phyloP scores from a whole-genome alignment of 371 early-diverging fungal genomes.

The Phascolomyces articulosus region DNA sequence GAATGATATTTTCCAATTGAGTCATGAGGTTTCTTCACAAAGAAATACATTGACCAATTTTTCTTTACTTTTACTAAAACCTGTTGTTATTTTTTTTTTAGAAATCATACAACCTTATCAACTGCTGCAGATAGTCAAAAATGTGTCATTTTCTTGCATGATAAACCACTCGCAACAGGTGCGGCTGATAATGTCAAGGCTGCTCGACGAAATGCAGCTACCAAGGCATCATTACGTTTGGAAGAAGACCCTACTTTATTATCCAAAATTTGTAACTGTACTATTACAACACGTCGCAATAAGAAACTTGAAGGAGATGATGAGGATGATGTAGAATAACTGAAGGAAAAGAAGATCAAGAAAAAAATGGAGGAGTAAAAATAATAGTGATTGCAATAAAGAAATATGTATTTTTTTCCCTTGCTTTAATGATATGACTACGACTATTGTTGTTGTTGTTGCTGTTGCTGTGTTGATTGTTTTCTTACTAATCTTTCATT shows the following conservation, averaged over 20 bases:
- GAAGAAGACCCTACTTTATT: constrained; percentile 42
- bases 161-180: constrained; percentile 41
- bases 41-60: not conserved
- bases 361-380: not conserved
- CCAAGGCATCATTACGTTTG: constrained; percentile 34
- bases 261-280: constrained; percentile 38
- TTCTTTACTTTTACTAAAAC: too few species aligned
- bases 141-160: constrained; percentile 58
- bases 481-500: constrained; percentile 5
- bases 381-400: not conserved
- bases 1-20: not conserved
- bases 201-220: constrained; percentile 56
- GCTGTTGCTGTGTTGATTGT: not conserved
- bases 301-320: not conserved
- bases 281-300: constrained; percentile 5
- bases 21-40: not conserved
- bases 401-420: not conserved
- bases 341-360: too few species aligned
- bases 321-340: constrained; percentile 11
- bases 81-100: constrained; percentile 21
- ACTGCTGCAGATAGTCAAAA: constrained; percentile 35
- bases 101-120: constrained; percentile 40
- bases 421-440: not conserved
- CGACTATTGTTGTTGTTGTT: not conserved
- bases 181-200: constrained; percentile 50